Base-by-base conservation (phyloP, 2,329 filamentous ascomycete genomes). In the Ophiostoma populinum region DNA sequence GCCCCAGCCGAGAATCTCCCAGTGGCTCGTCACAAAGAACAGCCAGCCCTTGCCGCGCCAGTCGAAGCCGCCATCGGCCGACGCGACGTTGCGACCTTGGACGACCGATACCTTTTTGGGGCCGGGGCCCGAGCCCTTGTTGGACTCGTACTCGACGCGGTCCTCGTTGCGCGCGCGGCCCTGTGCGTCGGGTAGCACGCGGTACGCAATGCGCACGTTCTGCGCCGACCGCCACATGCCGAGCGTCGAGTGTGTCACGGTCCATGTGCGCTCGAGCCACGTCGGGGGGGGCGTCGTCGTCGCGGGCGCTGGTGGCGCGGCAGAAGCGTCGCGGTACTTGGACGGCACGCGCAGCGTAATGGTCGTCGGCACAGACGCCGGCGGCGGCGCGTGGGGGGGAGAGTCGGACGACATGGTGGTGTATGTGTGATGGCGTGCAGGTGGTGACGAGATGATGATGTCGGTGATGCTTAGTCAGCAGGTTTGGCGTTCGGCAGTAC, bases 151-250 rank as follows among this genome's bases (percentile, higher is more conserved):
- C 42, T 69, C 67, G 42, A 90, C 81, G 3, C 76, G 53, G 54
- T 90, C 81, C 51, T 83, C 74, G 41, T 87, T 56, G 39, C 65
- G 61, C 5, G 50, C 17, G 37, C 16, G 54, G 51, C 32, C 36
- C 9, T 17, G 7, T 26, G 7, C 19, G 34, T 52, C 40, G 9
- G 55, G 48, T 7, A 80, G 62, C 1, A 65, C 53, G 8, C 56
- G 67, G 62, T 92, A 92, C 22, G 72, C 78, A 51, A 92, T 87
- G 47, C 68, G 67, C 11, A 92, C 80, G 55, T 90, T 90, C 51
- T 74, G 75, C 35, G 79, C 75, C 31, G 69, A 67, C 46, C 73
- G 73, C 82, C 82, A 92, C 78, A 90, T 85, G 42, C 68, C 58
- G 9, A 85, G 69, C 5, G 77, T 81, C 5, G 74, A 80, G 57